phyloP scores from a whole-genome alignment of 179 eudicot genomes.

The Vitellaria paradoxa region DNA sequence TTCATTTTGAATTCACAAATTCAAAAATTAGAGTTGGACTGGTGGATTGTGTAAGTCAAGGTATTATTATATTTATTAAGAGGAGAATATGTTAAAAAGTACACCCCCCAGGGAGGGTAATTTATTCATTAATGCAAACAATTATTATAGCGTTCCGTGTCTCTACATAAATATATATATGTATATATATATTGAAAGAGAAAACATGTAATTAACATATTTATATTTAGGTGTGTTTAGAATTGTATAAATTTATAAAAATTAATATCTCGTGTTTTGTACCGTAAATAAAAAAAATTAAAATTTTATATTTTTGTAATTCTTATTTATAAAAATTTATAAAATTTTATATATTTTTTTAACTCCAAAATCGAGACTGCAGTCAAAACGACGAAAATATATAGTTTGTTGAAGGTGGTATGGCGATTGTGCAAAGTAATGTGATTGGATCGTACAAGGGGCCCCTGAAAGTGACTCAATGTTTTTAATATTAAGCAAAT shows the following conservation, averaged over 20 bases:
- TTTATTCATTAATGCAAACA: background rate
- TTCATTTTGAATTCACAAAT: no score
- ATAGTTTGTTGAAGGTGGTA: background rate
- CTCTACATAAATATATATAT: no score
- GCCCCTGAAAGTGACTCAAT: background rate
- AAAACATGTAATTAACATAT: no score
- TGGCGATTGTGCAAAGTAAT: background rate
- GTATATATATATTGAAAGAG: background rate
- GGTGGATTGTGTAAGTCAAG: background rate
- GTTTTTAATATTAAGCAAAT: background rate
- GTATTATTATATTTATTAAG: background rate
- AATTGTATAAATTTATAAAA: no score
- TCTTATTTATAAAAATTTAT: no score
- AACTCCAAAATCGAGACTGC: background rate
- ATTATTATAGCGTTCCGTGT: no score
- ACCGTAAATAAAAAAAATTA: no score
- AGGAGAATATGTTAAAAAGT: constrained; percentile 1
- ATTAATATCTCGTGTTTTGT: no score
- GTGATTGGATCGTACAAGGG: background rate
- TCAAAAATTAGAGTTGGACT: no score
- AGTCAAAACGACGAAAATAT: background rate
- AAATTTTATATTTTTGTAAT: no score
- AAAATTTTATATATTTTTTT: no score
- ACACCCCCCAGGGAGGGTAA: background rate
- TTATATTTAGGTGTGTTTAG: no score